Conservation (phyloP, 2,329 filamentous ascomycete genomes). For the Cladobotryum protrusum region DNA sequence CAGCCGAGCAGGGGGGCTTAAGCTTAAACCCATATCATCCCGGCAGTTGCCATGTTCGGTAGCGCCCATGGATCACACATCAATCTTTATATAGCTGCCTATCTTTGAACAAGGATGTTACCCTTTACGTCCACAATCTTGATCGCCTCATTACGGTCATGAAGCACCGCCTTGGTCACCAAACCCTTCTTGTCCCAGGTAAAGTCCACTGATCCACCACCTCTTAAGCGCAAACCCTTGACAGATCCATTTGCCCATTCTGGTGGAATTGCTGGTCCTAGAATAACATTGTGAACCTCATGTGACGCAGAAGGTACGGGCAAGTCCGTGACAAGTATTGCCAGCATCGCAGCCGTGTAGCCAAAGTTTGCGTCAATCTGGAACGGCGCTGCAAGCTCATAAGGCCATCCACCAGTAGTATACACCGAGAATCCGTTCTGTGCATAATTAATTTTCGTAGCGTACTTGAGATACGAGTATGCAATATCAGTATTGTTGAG, state of each 20-base stretch:
- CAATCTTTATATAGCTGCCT: no score
- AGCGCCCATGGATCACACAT: no score
- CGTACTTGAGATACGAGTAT: not conserved
- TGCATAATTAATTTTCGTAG: no score
- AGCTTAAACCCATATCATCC: no score
- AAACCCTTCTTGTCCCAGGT: slow-evolving; percentile 8
- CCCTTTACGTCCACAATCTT: no score
- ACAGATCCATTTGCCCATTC: slow-evolving; percentile 10
- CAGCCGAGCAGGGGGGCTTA: no score
- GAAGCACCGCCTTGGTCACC: slow-evolving; percentile 3
- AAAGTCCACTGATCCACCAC: slow-evolving; percentile 11
- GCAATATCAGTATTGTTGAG: not conserved
- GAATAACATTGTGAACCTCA: slow-evolving; percentile 6
- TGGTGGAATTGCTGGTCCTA: slow-evolving; percentile 8
- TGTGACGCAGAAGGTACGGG: slow-evolving; percentile 3
- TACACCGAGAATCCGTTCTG: slow-evolving; percentile 5
- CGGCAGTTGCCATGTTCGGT: no score
- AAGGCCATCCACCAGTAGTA: slow-evolving; percentile 6
- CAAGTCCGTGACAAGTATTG: slow-evolving; percentile 8
- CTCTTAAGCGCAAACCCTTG: slow-evolving; percentile 7
- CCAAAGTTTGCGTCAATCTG: slow-evolving; percentile 27
- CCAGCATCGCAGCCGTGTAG: slow-evolving; percentile 5
- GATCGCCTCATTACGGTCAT: not conserved
- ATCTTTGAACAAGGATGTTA: no score
- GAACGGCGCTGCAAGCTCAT: slow-evolving; percentile 15